These are phyloP conservation scores for Podaxis pistillaris DNA, from an alignment of 768 basidiomycete species.

Conservation along the genomic window DNA sequence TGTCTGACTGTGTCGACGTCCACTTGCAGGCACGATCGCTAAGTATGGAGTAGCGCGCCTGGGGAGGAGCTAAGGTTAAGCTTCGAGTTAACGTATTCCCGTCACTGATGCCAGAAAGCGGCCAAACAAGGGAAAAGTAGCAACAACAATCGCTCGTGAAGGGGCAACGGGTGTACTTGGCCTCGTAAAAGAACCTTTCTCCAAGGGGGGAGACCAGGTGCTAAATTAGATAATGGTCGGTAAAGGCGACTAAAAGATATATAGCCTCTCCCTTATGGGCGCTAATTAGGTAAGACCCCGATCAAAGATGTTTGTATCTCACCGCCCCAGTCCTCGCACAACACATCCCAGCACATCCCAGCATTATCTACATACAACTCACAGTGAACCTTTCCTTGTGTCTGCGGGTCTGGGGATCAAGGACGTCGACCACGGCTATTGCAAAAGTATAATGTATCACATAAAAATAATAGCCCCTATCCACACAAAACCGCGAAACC, in stretches of 20 bases:
- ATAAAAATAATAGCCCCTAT: slow-evolving; percentile 14
- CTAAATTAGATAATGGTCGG: slow-evolving; percentile 4
- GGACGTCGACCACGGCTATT: background rate
- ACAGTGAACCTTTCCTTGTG: background rate
- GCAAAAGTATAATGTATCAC: slow-evolving; percentile 7
- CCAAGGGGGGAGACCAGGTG: background rate
- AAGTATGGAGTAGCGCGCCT: background rate
- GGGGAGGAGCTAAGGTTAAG: background rate
- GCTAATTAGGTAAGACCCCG: slow-evolving; percentile 3
- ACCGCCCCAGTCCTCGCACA: background rate
- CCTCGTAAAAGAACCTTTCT: background rate
- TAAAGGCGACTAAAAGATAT: background rate
- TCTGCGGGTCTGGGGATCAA: background rate
- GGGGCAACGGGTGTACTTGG: background rate
- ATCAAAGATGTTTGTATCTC: background rate
- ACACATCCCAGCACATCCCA: background rate
- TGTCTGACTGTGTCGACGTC: background rate
- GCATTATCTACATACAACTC: background rate
- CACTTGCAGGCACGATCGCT: background rate
- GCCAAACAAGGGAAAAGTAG: slow-evolving; percentile 4
- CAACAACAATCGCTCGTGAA: background rate
- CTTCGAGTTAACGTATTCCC: background rate
- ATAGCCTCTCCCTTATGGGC: slow-evolving; percentile 1
- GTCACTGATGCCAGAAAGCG: background rate
- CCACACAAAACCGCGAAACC: slow-evolving; percentile 11